These are phyloP conservation scores for Venturiaceae sp. DNA, from an alignment of 2,329 filamentous ascomycete species.

Conservation along the genomic window DNA sequence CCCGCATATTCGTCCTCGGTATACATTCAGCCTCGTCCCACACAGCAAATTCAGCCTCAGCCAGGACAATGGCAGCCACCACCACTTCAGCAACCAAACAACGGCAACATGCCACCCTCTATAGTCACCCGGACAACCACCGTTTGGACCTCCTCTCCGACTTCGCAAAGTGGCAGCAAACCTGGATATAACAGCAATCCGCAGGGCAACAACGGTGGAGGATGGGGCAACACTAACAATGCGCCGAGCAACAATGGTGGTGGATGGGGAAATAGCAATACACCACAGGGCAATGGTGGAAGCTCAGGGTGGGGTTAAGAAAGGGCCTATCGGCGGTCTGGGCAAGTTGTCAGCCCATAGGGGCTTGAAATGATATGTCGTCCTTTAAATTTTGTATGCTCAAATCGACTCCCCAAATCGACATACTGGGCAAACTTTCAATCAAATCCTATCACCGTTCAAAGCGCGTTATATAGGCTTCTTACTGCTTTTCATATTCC, in stretches of 20 bases:
- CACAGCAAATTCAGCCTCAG: too few relatives aligned
- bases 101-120: too few relatives aligned
- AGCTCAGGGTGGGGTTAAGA: not conserved
- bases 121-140: not conserved
- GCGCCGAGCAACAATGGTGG: not conserved
- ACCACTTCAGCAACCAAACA: too few relatives aligned
- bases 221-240: not conserved
- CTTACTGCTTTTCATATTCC: slow-evolving; percentile 17
- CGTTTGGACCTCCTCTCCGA: not conserved
- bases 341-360: slow-evolving; percentile 16
- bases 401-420: too few relatives aligned
- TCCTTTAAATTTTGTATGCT: too few relatives aligned
- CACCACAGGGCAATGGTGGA: not conserved
- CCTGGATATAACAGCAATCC: not conserved
- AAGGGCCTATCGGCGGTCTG: not conserved
- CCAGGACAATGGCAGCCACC: too few relatives aligned
- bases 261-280: not conserved
- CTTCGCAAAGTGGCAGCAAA: not conserved
- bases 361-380: not conserved
- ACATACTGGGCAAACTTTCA: too few relatives aligned
- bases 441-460: too few relatives aligned
- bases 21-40: too few relatives aligned
- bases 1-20: too few relatives aligned
- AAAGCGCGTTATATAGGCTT: not conserved
- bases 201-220: not conserved